phyloP scores from a whole-genome alignment of 2,329 filamentous ascomycete genomes.

The Beauveria bassiana region DNA sequence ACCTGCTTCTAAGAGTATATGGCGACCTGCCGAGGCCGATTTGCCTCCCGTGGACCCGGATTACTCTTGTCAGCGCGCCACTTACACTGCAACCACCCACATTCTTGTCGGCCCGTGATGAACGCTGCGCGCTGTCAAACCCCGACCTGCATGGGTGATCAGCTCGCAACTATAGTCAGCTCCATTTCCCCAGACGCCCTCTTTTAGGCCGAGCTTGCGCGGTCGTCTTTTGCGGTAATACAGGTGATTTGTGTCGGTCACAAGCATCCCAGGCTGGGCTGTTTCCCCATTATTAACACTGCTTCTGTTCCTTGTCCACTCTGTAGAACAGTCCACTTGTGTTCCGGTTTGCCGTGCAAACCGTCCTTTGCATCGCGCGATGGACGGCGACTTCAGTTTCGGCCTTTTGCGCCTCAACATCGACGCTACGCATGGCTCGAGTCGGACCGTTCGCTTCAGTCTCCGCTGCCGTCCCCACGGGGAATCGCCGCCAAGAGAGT shows the following conservation, averaged over 20 bases:
- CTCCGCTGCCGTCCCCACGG: background rate
- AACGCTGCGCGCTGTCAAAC: background rate
- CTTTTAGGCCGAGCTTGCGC: background rate
- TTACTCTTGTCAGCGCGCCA: background rate
- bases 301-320: background rate
- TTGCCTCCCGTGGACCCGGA: background rate
- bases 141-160: background rate
- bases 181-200: background rate
- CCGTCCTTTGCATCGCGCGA: background rate
- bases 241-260: background rate
- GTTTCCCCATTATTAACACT: background rate
- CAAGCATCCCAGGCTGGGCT: background rate
- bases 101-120: slow-evolving; percentile 4
- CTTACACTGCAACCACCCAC: background rate
- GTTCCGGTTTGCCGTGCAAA: background rate
- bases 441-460: background rate
- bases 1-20: background rate
- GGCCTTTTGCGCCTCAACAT: background rate
- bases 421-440: background rate
- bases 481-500: background rate
- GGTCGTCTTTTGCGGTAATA: background rate
- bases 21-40: background rate
- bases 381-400: background rate
- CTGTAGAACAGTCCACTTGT: background rate
- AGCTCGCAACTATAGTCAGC: background rate